Evolutionary conservation across 148 eudicot genomes (phyloP), one percentile per base, ranked within the genome.

Genomic region (Chenopodium suecicum): DNA sequence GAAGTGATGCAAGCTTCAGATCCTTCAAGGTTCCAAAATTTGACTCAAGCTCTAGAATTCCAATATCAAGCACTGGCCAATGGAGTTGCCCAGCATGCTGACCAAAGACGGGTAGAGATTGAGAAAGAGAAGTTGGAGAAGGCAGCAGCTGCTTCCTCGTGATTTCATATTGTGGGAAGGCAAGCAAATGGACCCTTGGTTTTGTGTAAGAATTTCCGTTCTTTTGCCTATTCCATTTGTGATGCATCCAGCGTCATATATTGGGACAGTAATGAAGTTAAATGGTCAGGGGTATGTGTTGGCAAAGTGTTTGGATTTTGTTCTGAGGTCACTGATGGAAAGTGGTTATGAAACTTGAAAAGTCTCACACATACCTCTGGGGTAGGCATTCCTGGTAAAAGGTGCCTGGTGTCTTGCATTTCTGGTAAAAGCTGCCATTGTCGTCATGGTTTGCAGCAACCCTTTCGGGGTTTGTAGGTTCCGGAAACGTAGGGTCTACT

Each of bases 11-110:
- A 96, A 96, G 98, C 90, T 76, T 88, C 94, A 70, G 97, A 96
- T 82, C 92, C 89, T 9, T 14, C 87, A 80, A 90, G 98, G 85
- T 94, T 96, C 81, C 98, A 96, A 87, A 94, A 83, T 81, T 90
- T 96, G 82, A 88, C 90, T 1, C 97, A 90, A 82, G 80, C 90
- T 17, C 95, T 96, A 0, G 98, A 96, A 81, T 88, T 92, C 82
- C 92, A 87, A 78, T 91, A 89, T 81, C 98, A 96, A 81, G 92
- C 98, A 22, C 87, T 92, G 70, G 99, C 99, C 58, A 89, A 89
- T 82, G 94, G 95, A 81, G 89, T 96, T 82, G 98, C 98, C 80
- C 92, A 90, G 86, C 99, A 96, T 75, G 99, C 99, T 80, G 95
- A 91, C 72, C 93, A 83, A 77, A 92, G 99, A 86, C 89, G 95